Percentiles rank a stretch among this genome's conserved stretches.
Conservation (phyloP, 1,284 basidiomycete genomes). For the Ustilago loliicola region DNA sequence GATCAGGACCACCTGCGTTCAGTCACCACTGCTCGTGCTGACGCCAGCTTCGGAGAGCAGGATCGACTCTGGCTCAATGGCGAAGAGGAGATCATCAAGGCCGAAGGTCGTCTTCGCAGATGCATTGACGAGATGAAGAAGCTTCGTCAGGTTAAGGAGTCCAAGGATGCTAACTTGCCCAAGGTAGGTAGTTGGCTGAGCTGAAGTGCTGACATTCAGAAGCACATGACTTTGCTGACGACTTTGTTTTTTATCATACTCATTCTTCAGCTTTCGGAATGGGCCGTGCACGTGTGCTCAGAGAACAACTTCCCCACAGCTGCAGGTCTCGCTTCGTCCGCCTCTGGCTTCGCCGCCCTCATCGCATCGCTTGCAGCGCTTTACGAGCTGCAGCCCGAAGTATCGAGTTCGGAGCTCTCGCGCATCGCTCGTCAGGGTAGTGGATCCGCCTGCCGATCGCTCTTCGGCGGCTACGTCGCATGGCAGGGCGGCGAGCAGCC, state of each 20-base stretch:
- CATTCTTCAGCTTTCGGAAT: constrained; percentile 54
- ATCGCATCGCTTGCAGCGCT: constrained; percentile 88
- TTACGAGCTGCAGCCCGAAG: constrained; percentile 80
- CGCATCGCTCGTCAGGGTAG: constrained; percentile 96
- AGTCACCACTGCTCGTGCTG: constrained; percentile 90
- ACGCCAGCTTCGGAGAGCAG: constrained; percentile 77
- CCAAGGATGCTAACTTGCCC: constrained; percentile 50
- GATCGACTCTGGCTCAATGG: constrained; percentile 96
- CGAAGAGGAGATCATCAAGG: constrained; percentile 87
- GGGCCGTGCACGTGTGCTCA: constrained; percentile 80
- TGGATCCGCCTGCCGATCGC: constrained; percentile 95
- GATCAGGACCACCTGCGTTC: constrained; percentile 95
- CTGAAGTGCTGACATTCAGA: neutral
- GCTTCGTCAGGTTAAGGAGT: constrained; percentile 82
- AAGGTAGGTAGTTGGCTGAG: constrained; percentile 44
- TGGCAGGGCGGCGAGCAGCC: constrained; percentile 84
- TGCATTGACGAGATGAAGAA: constrained; percentile 91
- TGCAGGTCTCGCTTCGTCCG: constrained; percentile 95
- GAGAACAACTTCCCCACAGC: constrained; percentile 99
- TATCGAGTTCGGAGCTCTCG: constrained; percentile 79
- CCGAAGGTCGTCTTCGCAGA: constrained; percentile 81
- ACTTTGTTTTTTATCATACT: neutral
- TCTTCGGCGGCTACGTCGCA: constrained; percentile 96
- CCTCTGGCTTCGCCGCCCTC: constrained; percentile 95
- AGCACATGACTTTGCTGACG: neutral